Evolutionary conservation across 2,329 filamentous ascomycete species (phyloP), one percentile per base, ranked within the genome.

Genomic region (Tolypocladium amazonense): DNA sequence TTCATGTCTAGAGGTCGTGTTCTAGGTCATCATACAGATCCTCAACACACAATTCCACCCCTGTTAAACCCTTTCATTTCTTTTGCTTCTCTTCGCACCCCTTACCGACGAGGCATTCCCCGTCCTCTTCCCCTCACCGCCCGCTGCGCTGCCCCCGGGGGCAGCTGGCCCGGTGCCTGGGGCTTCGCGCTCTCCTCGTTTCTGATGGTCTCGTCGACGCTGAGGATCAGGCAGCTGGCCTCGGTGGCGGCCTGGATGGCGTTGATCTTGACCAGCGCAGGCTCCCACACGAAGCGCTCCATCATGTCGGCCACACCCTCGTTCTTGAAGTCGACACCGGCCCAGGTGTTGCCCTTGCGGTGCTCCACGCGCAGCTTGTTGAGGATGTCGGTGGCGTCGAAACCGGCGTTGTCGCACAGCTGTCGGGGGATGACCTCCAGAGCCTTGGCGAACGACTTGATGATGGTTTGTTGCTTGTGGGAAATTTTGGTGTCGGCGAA

Each of bases 361-460:
- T 99, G 94, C 82, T 97, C 93, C 61, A 97, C 94, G 59, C 94
- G 90, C 65, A 99, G 82, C 71, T 91, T 88, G 81, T 97, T 99
- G 64, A 99, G 86, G 66, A 99, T 97, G 71, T 99, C 94, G 57
- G 94, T 99, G 33, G 94, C 92, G 72, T 99, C 94, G 72, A 99
- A 97, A 64, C 94, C 94, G 59, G 94, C 94, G 71, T 99, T 99
- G 79, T 99, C 94, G 79, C 94, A 99, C 62, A 99, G 82, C 78
- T 97, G 94, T 69, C 94, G 88, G 27, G 94, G 94, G 67, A 99
- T 95, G 62, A 97, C 88, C 78, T 99, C 94, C 59, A 99, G 84
- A 1, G 94, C 94, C 80, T 96, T 97, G 68, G 94, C 94, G 68
- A 97, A 97, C 6, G 91, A 89, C 80, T 97, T 97, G 81, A 99